These are phyloP conservation scores for Suillus americanus DNA, from an alignment of 768 basidiomycete genomes.

Conservation along the genomic window DNA sequence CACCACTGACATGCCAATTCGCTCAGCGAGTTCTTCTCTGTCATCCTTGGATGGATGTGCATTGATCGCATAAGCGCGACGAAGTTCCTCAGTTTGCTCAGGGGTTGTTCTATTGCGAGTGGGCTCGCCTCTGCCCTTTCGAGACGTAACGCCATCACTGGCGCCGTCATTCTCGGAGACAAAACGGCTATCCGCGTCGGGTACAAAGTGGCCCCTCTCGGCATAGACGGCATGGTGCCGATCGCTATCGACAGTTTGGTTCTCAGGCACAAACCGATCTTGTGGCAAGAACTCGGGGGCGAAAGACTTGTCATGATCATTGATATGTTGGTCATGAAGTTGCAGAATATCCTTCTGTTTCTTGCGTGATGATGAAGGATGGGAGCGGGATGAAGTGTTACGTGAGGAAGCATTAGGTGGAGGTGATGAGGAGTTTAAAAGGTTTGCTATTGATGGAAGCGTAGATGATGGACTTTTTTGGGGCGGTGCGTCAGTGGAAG, in stretches of 20 bases:
- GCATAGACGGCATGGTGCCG: slow-evolving; percentile 28
- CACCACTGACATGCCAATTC: slow-evolving; percentile 71
- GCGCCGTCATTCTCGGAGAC: slow-evolving; percentile 48
- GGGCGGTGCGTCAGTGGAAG: slow-evolving; percentile 25
- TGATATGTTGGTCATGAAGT: slow-evolving; percentile 26
- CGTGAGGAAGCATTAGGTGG: slow-evolving; percentile 19
- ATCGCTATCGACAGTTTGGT: slow-evolving; percentile 26
- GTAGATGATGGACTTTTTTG: slow-evolving; percentile 26
- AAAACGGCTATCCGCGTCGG: slow-evolving; percentile 51
- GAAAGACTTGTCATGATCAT: slow-evolving; percentile 31
- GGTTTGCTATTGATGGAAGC: slow-evolving; percentile 38
- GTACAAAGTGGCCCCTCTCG: slow-evolving; percentile 50
- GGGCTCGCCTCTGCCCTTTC: slow-evolving; percentile 29
- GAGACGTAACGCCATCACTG: slow-evolving; percentile 23
- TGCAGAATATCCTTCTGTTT: slow-evolving; percentile 22
- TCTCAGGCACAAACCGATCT: slow-evolving; percentile 34
- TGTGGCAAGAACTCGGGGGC: slow-evolving; percentile 30
- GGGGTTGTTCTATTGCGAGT: slow-evolving; percentile 59
- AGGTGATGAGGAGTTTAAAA: slow-evolving; percentile 37
- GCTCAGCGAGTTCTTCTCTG: slow-evolving; percentile 60
- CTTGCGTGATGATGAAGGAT: slow-evolving; percentile 23
- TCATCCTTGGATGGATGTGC: slow-evolving; percentile 70
- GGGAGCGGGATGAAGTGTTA: slow-evolving; percentile 25
- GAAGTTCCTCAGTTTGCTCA: slow-evolving; percentile 69
- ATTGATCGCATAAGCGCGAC: slow-evolving; percentile 60